A percentile compares a stretch with the other conserved stretches of the same genome.
Conservation (phyloP, 23 red algal species). For the Gracilariopsis chorda region DNA sequence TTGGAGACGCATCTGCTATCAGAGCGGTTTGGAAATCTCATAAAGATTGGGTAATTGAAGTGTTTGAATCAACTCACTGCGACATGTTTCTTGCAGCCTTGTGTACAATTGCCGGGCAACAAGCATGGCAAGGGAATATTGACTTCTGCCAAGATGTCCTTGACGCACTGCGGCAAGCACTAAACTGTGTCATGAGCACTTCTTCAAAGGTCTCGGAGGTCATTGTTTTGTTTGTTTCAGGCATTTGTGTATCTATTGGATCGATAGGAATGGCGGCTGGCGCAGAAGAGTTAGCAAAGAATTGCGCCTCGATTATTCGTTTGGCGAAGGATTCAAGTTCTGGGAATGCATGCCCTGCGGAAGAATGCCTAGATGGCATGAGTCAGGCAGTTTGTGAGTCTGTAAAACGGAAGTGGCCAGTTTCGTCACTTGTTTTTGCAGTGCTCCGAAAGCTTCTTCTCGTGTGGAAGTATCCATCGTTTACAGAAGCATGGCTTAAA, state of each 20-base stretch:
- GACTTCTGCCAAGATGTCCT: not conserved
- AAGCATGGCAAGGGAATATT: not conserved
- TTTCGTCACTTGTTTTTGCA: not conserved
- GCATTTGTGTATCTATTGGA: not conserved
- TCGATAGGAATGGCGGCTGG: not conserved
- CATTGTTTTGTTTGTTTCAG: not conserved
- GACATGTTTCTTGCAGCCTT: not conserved
- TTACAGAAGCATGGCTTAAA: not conserved
- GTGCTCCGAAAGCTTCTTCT: not conserved
- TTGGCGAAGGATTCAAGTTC: not conserved
- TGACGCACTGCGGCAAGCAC: not conserved
- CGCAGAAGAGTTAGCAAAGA: not conserved
- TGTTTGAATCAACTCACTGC: not conserved
- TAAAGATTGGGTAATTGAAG: not conserved
- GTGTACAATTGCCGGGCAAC: not conserved
- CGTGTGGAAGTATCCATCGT: not conserved
- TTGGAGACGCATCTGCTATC: not conserved
- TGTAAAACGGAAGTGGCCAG: not conserved
- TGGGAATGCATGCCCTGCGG: not conserved
- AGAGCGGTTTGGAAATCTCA: not conserved
- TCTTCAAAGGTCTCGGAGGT: not conserved
- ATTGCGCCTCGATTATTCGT: not conserved
- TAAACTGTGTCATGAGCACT: not conserved
- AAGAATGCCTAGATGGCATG: not conserved
- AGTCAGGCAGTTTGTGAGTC: not conserved